phyloP scores from a whole-genome alignment of 306 rosid species.

The Pachyrhizus erosus region DNA sequence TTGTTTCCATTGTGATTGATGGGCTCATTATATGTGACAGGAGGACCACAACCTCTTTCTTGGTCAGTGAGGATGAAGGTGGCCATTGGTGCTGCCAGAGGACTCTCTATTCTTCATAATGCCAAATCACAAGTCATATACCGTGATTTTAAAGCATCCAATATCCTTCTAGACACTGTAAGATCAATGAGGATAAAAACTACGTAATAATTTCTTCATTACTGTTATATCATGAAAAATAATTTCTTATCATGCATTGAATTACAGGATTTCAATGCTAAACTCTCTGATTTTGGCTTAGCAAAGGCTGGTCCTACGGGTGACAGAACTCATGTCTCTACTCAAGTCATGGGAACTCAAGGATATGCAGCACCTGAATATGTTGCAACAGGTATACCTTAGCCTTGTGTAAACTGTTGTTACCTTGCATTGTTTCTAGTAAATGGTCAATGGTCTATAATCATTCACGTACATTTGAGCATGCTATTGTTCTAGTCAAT shows the following conservation, averaged over 20 bases:
- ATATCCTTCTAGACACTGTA: slow-evolving; percentile 85
- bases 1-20: not conserved
- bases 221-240: slow-evolving; percentile 12
- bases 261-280: slow-evolving; percentile 80
- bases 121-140: slow-evolving; percentile 86
- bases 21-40: slow-evolving; percentile 51
- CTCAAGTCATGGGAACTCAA: slow-evolving; percentile 90
- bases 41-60: slow-evolving; percentile 87
- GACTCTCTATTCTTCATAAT: slow-evolving; percentile 85
- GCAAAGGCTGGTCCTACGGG: slow-evolving; percentile 94
- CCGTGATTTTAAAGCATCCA: slow-evolving; percentile 91
- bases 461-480: slow-evolving; percentile 15
- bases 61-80: slow-evolving; percentile 92
- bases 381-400: slow-evolving; percentile 77
- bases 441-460: not conserved
- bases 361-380: slow-evolving; percentile 98
- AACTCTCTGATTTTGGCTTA: slow-evolving; percentile 91
- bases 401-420: slow-evolving; percentile 41
- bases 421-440: slow-evolving; percentile 35
- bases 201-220: not conserved
- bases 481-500: slow-evolving; percentile 10
- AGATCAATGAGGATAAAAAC: slow-evolving; percentile 16
- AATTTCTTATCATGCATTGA: slow-evolving; percentile 23
- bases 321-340: slow-evolving; percentile 93
- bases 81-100: slow-evolving; percentile 89